Evolutionary conservation across 1,284 basidiomycete species (phyloP).

Genomic region (Stygiomarasmius scandens): DNA sequence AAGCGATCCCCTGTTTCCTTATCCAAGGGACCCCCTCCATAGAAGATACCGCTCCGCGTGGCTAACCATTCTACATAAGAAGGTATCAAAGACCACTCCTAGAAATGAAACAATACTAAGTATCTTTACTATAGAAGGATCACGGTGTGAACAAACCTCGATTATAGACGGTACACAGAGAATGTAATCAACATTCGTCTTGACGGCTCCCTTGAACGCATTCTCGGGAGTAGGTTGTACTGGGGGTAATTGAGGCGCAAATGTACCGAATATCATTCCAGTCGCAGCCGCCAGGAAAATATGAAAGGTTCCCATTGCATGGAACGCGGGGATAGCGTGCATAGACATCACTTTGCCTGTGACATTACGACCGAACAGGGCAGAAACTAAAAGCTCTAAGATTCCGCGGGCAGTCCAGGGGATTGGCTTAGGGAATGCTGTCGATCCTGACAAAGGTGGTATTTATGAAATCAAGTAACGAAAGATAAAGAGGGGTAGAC

Average conservation of each 20-base stretch:
- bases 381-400: too few species aligned
- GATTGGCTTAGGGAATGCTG: too few species aligned
- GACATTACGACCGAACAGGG: slow-evolving; percentile 6
- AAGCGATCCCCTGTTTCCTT: slow-evolving; percentile 29
- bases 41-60: slow-evolving; percentile 19
- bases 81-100: slow-evolving; percentile 18
- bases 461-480: slow-evolving; percentile 7
- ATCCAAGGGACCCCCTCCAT: slow-evolving; percentile 30
- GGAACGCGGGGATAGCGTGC: slow-evolving; percentile 20
- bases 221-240: too few species aligned
- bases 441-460: slow-evolving; percentile 1
- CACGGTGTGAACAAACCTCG: too few species aligned
- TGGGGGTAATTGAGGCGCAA: slow-evolving; percentile 17
- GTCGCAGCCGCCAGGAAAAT: slow-evolving; percentile 11
- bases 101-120: too few species aligned
- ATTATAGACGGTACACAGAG: too few species aligned
- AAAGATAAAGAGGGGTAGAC: neutral
- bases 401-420: too few species aligned
- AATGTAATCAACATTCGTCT: too few species aligned
- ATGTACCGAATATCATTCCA: slow-evolving; percentile 26
- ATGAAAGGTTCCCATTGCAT: slow-evolving; percentile 15
- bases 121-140: too few species aligned
- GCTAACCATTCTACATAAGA: slow-evolving; percentile 11
- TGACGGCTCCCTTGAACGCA: too few species aligned
- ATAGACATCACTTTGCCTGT: slow-evolving; percentile 5